Conservation (phyloP, 1,284 basidiomycete genomes). For the Naganishia liquefaciens region DNA sequence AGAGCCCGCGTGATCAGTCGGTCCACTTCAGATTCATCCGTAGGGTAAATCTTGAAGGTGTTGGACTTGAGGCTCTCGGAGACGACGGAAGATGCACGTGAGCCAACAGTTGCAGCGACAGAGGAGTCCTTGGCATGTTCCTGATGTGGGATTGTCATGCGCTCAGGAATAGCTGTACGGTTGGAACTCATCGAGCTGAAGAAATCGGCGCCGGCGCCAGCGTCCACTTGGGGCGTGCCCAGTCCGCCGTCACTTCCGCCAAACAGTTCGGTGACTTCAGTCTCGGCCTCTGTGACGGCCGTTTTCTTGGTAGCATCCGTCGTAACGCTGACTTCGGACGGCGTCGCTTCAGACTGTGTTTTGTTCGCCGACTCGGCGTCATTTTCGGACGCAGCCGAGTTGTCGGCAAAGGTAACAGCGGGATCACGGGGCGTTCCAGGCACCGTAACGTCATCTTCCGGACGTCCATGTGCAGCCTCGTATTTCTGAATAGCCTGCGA, state of each 20-base stretch:
- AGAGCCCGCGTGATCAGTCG: constrained; percentile 87
- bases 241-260: constrained; percentile 65
- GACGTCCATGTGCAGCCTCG: constrained; percentile 55
- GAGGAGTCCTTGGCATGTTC: constrained; percentile 79
- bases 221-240: constrained; percentile 62
- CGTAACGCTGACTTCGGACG: constrained; percentile 69
- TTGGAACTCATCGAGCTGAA: constrained; percentile 72
- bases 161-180: constrained; percentile 62
- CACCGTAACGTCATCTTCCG: constrained; percentile 50
- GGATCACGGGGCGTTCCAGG: constrained; percentile 62
- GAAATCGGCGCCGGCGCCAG: constrained; percentile 71
- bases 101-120: constrained; percentile 85
- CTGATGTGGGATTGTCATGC: constrained; percentile 71
- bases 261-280: constrained; percentile 70
- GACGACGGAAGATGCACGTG: constrained; percentile 77
- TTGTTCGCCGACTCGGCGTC: constrained; percentile 41
- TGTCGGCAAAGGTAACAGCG: constrained; percentile 74
- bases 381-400: constrained; percentile 48
- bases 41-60: constrained; percentile 88
- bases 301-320: constrained; percentile 66
- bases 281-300: constrained; percentile 61
- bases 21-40: constrained; percentile 84
- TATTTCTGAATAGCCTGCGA: constrained; percentile 77
- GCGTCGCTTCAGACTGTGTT: constrained; percentile 59
- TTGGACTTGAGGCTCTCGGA: constrained; percentile 68